Conservation (phyloP, 2,329 filamentous ascomycete genomes). For the Cladosporium phlei region DNA sequence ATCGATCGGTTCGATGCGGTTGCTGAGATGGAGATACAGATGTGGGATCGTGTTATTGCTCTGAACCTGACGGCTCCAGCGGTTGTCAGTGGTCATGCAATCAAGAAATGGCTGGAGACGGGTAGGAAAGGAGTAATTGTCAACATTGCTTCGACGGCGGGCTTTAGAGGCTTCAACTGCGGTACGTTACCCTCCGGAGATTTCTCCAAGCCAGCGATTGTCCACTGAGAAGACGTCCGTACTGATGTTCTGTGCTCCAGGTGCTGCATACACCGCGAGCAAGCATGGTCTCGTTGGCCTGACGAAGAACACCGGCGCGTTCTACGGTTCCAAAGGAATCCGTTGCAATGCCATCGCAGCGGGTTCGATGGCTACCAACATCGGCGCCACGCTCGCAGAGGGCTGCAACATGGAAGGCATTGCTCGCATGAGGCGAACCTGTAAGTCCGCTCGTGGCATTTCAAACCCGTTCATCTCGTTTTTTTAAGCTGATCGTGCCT, state of each 20-base stretch:
- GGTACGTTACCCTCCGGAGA: conserved; percentile 27
- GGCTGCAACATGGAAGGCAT: conserved; percentile 30
- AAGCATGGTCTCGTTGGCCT: conserved; percentile 53
- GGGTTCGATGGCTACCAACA: conserved; percentile 55
- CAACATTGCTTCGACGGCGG: conserved; percentile 50
- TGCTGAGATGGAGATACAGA: conserved; percentile 41
- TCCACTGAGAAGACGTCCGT: conserved; percentile 12
- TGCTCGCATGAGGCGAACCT: conserved; percentile 21
- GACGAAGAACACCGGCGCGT: conserved; percentile 55
- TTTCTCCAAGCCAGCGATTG: neutral
- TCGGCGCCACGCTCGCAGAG: conserved; percentile 40
- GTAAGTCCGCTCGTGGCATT: conserved; percentile 17
- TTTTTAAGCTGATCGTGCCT: neutral
- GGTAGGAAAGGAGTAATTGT: conserved; percentile 46
- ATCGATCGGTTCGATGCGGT: conserved; percentile 54
- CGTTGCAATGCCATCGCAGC: conserved; percentile 43
- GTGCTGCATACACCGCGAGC: conserved; percentile 49
- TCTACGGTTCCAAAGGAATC: conserved; percentile 53
- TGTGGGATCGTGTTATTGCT: conserved; percentile 52
- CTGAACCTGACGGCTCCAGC: conserved; percentile 56
- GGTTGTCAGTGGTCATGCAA: conserved; percentile 48
- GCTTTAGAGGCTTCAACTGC: conserved; percentile 38
- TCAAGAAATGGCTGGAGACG: conserved; percentile 46
- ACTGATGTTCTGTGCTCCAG: conserved; percentile 23
- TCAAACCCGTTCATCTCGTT: neutral